Base-by-base conservation (phyloP, 106 monocot genomes). In the Cymbidium sinense region DNA sequence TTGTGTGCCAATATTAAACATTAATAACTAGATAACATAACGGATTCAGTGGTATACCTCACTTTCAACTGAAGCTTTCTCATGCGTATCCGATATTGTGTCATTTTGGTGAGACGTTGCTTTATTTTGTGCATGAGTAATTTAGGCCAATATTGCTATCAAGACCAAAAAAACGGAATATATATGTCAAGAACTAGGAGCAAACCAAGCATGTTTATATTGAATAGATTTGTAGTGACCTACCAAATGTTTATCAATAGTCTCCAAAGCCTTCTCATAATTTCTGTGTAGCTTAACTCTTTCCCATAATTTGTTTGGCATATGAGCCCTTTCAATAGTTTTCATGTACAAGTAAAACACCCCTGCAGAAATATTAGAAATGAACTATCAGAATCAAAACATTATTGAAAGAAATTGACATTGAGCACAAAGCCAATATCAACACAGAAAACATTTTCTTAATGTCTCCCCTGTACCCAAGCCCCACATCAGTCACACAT, bases 71-170 rank as follows among this genome's bases (percentile, higher is more conserved):
- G 75, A 70, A 98, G 93, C 74, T 98, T 98, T 82, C 93, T 86
- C 91, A 90, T 94, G 41, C 93, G 89, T 81, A 96, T 96, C 10
- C 93, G 88, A 79, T 90, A 91, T 50, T 98, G 96, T 33, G 96
- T 98, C 96, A 98, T 94, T 88, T 98, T 98, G 33, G 96, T 98
- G 2, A 98, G 85, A 17, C 96, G 91, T 75, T 98, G 96, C 77
- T 98, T 98, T 70, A 81, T 87, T 90, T 98, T 94, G 86, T 98
- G 96, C 51, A 98, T 84, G 77, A 98, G 93, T 75, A 93, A 84
- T 75, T 91, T 98, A 52, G 96, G 96, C 96, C 96, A 98, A 29
- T 92, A 94, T 84, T 91, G 85, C 96, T 98, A 79, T 70, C 20
- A 84, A 80, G 72, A 54, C 3, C 34, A 83, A 70, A 18, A 55